Evolutionary conservation across 2,329 filamentous ascomycete species (phyloP).

Genomic region (Fusarium sp.): DNA sequence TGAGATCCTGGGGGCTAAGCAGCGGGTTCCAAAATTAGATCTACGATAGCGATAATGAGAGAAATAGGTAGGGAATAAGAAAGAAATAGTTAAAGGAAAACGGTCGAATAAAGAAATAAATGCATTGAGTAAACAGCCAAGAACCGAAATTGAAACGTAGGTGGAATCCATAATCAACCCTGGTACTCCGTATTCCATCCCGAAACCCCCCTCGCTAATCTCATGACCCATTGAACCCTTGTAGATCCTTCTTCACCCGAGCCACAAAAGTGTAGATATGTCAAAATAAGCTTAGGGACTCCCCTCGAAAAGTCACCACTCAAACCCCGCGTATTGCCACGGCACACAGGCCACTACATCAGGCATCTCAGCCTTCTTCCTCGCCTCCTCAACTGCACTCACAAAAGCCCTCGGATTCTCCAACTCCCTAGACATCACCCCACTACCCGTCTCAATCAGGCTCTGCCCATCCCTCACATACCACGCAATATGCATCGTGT

Average conservation of each 20-base stretch:
- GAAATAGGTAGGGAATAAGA: not conserved
- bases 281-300: not conserved
- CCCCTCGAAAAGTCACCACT: not conserved
- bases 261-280: not conserved
- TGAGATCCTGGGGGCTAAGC: not conserved
- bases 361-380: not conserved
- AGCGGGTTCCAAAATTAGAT: not conserved
- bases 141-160: not conserved
- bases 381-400: not conserved
- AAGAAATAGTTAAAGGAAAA: accelerated
- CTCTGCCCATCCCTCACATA: not conserved
- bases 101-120: too few species aligned
- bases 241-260: not conserved
- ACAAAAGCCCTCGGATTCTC: not conserved
- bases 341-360: not conserved
- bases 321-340: not conserved
- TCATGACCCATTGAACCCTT: not conserved
- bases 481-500: not conserved
- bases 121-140: not conserved
- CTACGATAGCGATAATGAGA: not conserved
- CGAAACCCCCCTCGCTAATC: not conserved
- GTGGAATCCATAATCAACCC: not conserved
- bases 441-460: not conserved
- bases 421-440: not conserved
- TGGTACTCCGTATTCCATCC: not conserved